Evolutionary conservation across 495 filamentous ascomycete species (phyloP).

Genomic region (Usnea hakonensis): DNA sequence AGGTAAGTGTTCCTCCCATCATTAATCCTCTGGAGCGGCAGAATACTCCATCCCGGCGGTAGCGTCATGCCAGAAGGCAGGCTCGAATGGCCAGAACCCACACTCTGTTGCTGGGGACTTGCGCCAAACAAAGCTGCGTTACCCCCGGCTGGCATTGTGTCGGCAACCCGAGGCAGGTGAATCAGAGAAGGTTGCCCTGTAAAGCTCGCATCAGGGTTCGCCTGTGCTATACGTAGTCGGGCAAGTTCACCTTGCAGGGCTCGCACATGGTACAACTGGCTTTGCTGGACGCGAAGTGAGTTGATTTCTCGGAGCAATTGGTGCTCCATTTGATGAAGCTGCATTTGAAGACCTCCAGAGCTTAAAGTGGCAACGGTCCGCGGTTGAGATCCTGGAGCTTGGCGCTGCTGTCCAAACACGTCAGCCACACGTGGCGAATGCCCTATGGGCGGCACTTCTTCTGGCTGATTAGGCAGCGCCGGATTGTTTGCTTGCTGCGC

Average conservation of each 20-base stretch:
- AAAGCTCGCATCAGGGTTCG: slow-evolving; percentile 23
- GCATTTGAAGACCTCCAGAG: slow-evolving; percentile 39
- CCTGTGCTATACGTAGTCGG: slow-evolving; percentile 45
- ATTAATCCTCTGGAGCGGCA: slow-evolving; percentile 54
- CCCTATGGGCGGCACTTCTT: slow-evolving; percentile 27
- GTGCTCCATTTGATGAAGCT: slow-evolving; percentile 56
- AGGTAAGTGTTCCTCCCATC: slow-evolving; percentile 14
- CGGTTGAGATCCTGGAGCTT: slow-evolving; percentile 25
- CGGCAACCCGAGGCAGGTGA: slow-evolving; percentile 32
- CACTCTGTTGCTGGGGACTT: slow-evolving; percentile 33
- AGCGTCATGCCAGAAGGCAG: slow-evolving; percentile 66
- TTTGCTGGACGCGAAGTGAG: slow-evolving; percentile 42
- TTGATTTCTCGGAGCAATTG: slow-evolving; percentile 59
- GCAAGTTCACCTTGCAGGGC: slow-evolving; percentile 58
- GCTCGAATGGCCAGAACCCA: slow-evolving; percentile 57
- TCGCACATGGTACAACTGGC: slow-evolving; percentile 49
- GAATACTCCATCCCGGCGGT: slow-evolving; percentile 67
- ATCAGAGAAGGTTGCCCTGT: background rate
- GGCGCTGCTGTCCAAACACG: slow-evolving; percentile 39
- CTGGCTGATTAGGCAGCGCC: slow-evolving; percentile 33
- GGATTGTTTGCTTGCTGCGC: slow-evolving; percentile 42
- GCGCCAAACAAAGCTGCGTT: slow-evolving; percentile 29
- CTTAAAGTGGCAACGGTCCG: slow-evolving; percentile 13
- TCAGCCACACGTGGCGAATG: slow-evolving; percentile 1
- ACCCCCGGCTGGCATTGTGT: slow-evolving; percentile 16